Percentiles rank a stretch among this genome's conserved stretches.
Evolutionary conservation across 495 filamentous ascomycete species (phyloP).

Genomic region (Lasiosphaeria ovina): DNA sequence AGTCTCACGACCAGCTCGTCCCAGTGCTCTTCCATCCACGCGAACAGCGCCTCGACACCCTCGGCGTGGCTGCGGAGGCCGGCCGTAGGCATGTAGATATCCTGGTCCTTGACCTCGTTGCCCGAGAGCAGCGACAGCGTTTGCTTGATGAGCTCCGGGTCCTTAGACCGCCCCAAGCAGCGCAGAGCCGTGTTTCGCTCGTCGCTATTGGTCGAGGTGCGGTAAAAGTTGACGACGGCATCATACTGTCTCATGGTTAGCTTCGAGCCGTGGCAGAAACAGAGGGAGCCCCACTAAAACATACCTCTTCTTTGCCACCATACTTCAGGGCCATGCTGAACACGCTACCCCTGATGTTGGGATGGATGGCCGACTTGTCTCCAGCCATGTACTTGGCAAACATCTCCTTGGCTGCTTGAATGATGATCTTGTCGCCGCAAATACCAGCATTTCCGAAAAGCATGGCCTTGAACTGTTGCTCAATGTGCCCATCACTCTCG

Average conservation of each 20-base stretch:
- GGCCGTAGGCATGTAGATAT: slow-evolving; percentile 83
- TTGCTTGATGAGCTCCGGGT: slow-evolving; percentile 74
- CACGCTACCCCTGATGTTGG: slow-evolving; percentile 67
- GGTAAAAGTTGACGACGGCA: slow-evolving; percentile 75
- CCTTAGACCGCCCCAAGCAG: slow-evolving; percentile 73
- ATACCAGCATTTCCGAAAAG: slow-evolving; percentile 66
- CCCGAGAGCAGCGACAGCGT: slow-evolving; percentile 73
- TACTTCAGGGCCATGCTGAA: slow-evolving; percentile 70
- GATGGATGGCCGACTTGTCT: slow-evolving; percentile 68
- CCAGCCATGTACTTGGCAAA: slow-evolving; percentile 66
- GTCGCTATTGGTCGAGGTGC: slow-evolving; percentile 80
- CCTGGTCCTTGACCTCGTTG: slow-evolving; percentile 90
- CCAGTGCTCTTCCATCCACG: slow-evolving; percentile 87
- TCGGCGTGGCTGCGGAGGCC: slow-evolving; percentile 74
- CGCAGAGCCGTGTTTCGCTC: slow-evolving; percentile 96
- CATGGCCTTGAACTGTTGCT: slow-evolving; percentile 80
- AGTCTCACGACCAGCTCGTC: slow-evolving; percentile 71
- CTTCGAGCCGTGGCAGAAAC: slow-evolving; percentile 5
- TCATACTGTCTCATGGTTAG: slow-evolving; percentile 57
- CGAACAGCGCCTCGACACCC: slow-evolving; percentile 78
- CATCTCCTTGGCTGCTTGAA: slow-evolving; percentile 67
- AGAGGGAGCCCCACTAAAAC: slow-evolving; percentile 17
- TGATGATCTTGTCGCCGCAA: slow-evolving; percentile 61
- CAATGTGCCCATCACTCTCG: slow-evolving; percentile 77
- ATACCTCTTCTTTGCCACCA: slow-evolving; percentile 70